Evolutionary conservation across 1,284 basidiomycete species (phyloP).

Genomic region (Pseudozyma thailandica): DNA sequence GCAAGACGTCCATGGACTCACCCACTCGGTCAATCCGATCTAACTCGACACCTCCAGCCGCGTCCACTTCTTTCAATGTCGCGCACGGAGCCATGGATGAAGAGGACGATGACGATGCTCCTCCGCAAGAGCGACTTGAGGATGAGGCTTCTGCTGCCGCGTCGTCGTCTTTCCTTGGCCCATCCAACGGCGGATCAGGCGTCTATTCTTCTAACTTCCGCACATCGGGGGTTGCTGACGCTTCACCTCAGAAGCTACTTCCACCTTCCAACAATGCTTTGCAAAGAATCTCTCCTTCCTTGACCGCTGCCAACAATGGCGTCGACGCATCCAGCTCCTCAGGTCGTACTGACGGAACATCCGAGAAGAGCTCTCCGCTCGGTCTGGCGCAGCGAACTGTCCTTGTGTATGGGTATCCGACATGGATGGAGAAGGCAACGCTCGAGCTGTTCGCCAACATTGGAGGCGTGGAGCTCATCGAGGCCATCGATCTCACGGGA

Average conservation of each 20-base stretch:
- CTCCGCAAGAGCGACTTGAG: conserved; percentile 47
- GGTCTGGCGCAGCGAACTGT: conserved; percentile 50
- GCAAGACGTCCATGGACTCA: conserved; percentile 34
- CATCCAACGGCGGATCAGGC: conserved; percentile 1
- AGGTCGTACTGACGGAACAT: conserved; percentile 1
- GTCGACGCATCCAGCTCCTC: conserved; percentile 6
- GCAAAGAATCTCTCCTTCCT: conserved; percentile 20
- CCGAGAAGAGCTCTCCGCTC: conserved; percentile 22
- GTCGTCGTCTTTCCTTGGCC: conserved; percentile 18
- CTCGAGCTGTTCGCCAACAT: conserved; percentile 53
- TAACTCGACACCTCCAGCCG: conserved; percentile 35
- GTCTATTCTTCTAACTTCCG: conserved; percentile 13
- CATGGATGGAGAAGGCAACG: conserved; percentile 48
- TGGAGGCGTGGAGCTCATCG: conserved; percentile 44
- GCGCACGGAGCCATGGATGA: conserved; percentile 34
- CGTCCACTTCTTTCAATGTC: conserved; percentile 24
- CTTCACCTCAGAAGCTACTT: conserved; percentile 10
- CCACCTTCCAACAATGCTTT: conserved; percentile 12
- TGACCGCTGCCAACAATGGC: conserved; percentile 4
- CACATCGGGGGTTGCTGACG: conserved; percentile 5
- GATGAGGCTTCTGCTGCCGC: conserved; percentile 34
- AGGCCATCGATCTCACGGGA: conserved; percentile 50
- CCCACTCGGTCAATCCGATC: conserved; percentile 35
- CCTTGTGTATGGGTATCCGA: conserved; percentile 54
- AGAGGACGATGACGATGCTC: conserved; percentile 49